These are phyloP conservation scores for Geotrichum reessii DNA, from an alignment of 1,139 yeast species.

Conservation along the genomic window DNA sequence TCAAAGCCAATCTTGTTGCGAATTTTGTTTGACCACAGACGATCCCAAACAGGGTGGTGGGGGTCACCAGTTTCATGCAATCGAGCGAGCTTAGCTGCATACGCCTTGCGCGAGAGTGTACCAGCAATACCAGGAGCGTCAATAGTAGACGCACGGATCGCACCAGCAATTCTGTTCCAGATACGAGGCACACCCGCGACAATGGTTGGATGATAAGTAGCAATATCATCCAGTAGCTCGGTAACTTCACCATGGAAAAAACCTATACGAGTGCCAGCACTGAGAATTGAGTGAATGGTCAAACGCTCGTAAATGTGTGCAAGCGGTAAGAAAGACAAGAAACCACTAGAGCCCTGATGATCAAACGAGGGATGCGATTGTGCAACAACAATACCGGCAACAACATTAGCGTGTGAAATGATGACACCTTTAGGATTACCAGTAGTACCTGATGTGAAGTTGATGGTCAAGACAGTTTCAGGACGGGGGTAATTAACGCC, in stretches of 20 bases:
- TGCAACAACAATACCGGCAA: slow-evolving; percentile 44
- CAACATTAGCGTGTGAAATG: slow-evolving; percentile 49
- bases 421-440: slow-evolving; percentile 75
- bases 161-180: slow-evolving; percentile 56
- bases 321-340: slow-evolving; percentile 50
- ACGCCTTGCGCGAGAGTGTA: slow-evolving; percentile 35
- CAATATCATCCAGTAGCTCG: slow-evolving; percentile 52
- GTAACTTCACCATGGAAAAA: slow-evolving; percentile 45
- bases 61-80: slow-evolving; percentile 38
- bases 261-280: slow-evolving; percentile 38
- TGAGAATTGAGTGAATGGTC: slow-evolving; percentile 23
- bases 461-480: slow-evolving; percentile 55
- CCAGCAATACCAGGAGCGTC: slow-evolving; percentile 21
- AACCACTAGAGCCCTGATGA: slow-evolving; percentile 26
- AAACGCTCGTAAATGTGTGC: slow-evolving; percentile 64
- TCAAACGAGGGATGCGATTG: slow-evolving; percentile 23
- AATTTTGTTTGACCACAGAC: slow-evolving; percentile 47
- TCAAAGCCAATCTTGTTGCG: slow-evolving; percentile 55
- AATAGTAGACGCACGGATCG: slow-evolving; percentile 39
- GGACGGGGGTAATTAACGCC: slow-evolving; percentile 49
- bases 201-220: slow-evolving; percentile 48
- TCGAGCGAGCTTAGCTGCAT: slow-evolving; percentile 38
- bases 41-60: slow-evolving; percentile 42
- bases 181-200: slow-evolving; percentile 63
- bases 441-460: slow-evolving; percentile 76